Evolutionary conservation across 2,329 filamentous ascomycete species (phyloP), one percentile per base, ranked within the genome.

Genomic region (Westerdykella ornata): DNA sequence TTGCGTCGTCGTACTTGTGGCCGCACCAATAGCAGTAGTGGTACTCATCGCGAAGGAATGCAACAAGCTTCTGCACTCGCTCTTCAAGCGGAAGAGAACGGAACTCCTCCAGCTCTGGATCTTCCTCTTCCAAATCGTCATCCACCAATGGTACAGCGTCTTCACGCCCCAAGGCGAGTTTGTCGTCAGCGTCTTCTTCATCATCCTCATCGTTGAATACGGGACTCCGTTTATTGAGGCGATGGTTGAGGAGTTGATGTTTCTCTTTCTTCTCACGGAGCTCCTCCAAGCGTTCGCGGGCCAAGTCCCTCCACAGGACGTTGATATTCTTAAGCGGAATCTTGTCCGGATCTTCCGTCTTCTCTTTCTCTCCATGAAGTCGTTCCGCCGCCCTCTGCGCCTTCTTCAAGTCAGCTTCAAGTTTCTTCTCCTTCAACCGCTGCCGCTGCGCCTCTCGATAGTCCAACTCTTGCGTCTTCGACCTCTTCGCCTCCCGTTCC

Each of bases 21-120:
- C 96, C 97, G 68, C 92, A 98, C 85, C 89, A 98, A 62, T 96
- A 95, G 69, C 92, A 98, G 62, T 98, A 98, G 34, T 74, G 68
- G 57, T 88, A 79, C 57, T 77, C 76, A 37, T 80, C 72, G 29
- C 92, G 77, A 40, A 98, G 65, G 65, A 85, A 81, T 14, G 69
- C 63, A 8, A 95, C 75, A 12, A 94, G 65, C 52, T 72, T 78
- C 7, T 71, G 68, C 47, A 97, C 67, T 50, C 80, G 78, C 54
- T 94, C 84, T 1, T 70, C 69, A 1, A 80, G 72, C 16, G 81
- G 76, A 34, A 90, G 69, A 1, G 75, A 77, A 56, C 88, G 81
- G 55, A 94, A 96, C 42, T 79, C 82, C 19, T 89, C 82, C 43
- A 97, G 68, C 62, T 95, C 88, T 4, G 75, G 62, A 54, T 96